phyloP scores from a whole-genome alignment of 371 early-diverging fungal genomes.

The Batrachochytrium dendrobatidis region DNA sequence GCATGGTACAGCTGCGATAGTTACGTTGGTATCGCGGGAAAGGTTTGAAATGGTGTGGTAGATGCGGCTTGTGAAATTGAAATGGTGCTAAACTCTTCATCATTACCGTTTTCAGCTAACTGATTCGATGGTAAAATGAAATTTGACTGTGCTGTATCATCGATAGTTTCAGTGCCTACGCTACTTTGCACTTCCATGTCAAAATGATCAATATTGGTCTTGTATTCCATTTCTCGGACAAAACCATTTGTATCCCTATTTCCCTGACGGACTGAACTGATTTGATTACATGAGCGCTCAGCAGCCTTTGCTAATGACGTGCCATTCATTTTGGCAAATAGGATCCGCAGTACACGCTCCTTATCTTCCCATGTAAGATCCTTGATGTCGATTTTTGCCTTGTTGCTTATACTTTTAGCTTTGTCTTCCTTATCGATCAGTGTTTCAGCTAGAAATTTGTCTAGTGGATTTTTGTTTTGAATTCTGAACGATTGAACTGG shows the following conservation, averaged over 20 bases:
- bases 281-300: not conserved
- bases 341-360: constrained; percentile 41
- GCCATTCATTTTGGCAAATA: constrained; percentile 53
- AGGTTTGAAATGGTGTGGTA: too few species aligned
- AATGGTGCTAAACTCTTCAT: too few species aligned
- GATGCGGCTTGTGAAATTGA: too few species aligned
- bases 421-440: not conserved
- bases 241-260: not conserved
- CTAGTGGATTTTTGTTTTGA: not conserved
- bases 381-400: constrained; percentile 29
- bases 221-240: not conserved
- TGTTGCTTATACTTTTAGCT: not conserved
- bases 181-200: not conserved
- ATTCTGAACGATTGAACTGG: constrained; percentile 24
- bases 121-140: too few species aligned
- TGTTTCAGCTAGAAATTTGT: not conserved
- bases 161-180: too few species aligned
- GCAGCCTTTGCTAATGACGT: constrained; percentile 15
- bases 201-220: constrained; percentile 9
- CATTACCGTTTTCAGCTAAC: too few species aligned
- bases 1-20: too few species aligned
- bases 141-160: too few species aligned
- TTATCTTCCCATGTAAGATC: constrained; percentile 42
- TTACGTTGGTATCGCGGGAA: too few species aligned
- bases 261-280: not conserved